Percentiles rank a stretch among this genome's conserved stretches.
phyloP scores from a whole-genome alignment of 2,329 filamentous ascomycete species.

The Alternaria brassicicola region DNA sequence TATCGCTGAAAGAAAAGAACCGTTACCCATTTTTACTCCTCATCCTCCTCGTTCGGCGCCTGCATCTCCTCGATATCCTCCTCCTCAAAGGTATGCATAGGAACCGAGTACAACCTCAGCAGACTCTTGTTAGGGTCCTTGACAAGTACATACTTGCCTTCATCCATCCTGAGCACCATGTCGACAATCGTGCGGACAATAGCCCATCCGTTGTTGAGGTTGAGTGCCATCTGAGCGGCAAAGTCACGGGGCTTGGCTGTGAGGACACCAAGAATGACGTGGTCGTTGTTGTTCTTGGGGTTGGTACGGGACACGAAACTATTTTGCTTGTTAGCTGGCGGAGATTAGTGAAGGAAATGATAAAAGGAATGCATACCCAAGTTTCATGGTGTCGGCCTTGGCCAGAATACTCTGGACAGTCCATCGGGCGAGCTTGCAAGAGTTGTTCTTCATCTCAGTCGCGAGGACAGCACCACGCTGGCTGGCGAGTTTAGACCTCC shows the following conservation, averaged over 20 bases:
- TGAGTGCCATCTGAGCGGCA: constrained; percentile 96
- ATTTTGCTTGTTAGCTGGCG: constrained; percentile 13
- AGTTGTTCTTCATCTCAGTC: constrained; percentile 99
- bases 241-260: constrained; percentile 99
- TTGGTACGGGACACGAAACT: constrained; percentile 95
- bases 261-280: constrained; percentile 92
- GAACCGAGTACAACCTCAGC: constrained; percentile 90
- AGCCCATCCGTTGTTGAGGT: constrained; percentile 96
- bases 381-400: constrained; percentile 98
- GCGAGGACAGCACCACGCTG: constrained; percentile 97
- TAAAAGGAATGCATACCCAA: constrained; percentile 69
- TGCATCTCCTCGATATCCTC: constrained; percentile 78
- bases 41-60: constrained; percentile 60
- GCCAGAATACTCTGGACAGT: constrained; percentile 96
- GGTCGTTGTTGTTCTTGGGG: constrained; percentile 89
- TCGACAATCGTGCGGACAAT: constrained; percentile 98
- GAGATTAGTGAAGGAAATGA: too few species aligned
- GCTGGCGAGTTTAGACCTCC: constrained; percentile 90
- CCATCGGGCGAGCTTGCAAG: constrained; percentile 97
- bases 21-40: constrained; percentile 52
- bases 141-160: constrained; percentile 79
- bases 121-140: constrained; percentile 98
- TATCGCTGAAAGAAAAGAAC: constrained; percentile 26
- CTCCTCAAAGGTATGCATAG: constrained; percentile 86
- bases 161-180: constrained; percentile 80